A percentile compares a stretch with the other conserved stretches of the same genome.
Evolutionary conservation across 768 basidiomycete genomes (phyloP).

Genomic region (Leccinum ochraceum): DNA sequence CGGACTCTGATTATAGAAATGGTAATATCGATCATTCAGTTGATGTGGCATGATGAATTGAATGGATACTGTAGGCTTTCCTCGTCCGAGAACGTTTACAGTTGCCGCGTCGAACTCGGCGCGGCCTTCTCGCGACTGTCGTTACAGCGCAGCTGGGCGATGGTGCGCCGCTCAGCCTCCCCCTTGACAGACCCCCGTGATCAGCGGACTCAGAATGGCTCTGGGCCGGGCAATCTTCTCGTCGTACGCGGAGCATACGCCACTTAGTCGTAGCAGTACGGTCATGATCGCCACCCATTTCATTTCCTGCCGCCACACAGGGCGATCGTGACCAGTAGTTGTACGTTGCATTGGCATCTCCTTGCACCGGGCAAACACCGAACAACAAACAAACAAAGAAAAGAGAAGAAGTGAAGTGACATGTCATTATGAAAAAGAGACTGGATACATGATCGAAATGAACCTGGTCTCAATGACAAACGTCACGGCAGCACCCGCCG

Average conservation of each 20-base stretch:
- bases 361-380: neutral
- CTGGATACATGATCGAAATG: neutral
- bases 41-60: neutral
- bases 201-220: slow-evolving; percentile 12
- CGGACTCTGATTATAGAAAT: slow-evolving; percentile 4
- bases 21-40: neutral
- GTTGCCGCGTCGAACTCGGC: neutral
- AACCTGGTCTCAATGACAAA: neutral
- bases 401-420: neutral
- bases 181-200: slow-evolving; percentile 11
- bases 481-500: neutral
- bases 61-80: neutral
- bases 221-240: neutral
- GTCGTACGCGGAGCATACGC: neutral
- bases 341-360: neutral
- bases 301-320: slow-evolving; percentile 15
- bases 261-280: neutral
- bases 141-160: slow-evolving; percentile 18
- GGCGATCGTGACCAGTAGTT: slow-evolving; percentile 7
- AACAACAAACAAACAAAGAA: neutral
- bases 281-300: slow-evolving; percentile 25
- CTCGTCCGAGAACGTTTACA: neutral
- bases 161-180: slow-evolving; percentile 20
- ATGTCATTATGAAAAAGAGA: no score
- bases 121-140: slow-evolving; percentile 15